These are phyloP conservation scores for Hansenula anomala DNA, from an alignment of 1,139 yeast species.

Conservation along the genomic window DNA sequence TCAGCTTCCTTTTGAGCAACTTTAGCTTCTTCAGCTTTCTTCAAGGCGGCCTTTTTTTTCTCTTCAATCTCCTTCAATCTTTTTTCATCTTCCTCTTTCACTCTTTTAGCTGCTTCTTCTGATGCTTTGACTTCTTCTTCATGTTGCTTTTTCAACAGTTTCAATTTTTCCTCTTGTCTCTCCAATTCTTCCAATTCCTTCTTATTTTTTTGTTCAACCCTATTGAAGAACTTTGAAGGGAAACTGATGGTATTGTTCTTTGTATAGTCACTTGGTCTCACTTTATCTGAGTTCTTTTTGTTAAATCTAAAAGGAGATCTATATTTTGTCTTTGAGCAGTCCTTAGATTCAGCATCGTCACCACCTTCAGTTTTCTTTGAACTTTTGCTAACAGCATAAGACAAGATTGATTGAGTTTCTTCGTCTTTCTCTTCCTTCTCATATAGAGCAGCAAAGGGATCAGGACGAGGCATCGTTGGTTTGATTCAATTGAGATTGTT, in stretches of 20 bases:
- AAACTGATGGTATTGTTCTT: conserved; percentile 1
- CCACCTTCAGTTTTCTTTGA: background rate
- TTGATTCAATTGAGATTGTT: background rate
- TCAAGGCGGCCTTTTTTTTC: conserved; percentile 8
- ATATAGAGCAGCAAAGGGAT: conserved; percentile 6
- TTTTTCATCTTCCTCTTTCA: conserved; percentile 6
- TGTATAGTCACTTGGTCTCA: conserved; percentile 1
- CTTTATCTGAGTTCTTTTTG: background rate
- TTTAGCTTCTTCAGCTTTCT: conserved; percentile 13
- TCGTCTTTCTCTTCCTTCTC: conserved; percentile 1
- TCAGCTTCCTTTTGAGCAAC: conserved; percentile 5
- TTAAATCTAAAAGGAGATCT: conserved; percentile 14
- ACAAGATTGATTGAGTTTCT: conserved; percentile 1
- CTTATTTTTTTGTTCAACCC: conserved; percentile 8
- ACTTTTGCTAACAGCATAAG: background rate
- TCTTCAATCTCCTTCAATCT: conserved; percentile 9
- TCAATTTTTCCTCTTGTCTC: conserved; percentile 4
- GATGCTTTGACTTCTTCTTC: conserved; percentile 7
- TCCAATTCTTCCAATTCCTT: conserved; percentile 8
- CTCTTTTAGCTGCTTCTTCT: conserved; percentile 7
- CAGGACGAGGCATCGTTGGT: conserved; percentile 5
- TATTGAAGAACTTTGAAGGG: conserved; percentile 9
- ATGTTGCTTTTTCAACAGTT: conserved; percentile 5
- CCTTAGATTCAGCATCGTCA: conserved; percentile 4
- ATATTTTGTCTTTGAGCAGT: conserved; percentile 5